Conservation (phyloP, 768 basidiomycete species). For the Rhizopogon rudus region DNA sequence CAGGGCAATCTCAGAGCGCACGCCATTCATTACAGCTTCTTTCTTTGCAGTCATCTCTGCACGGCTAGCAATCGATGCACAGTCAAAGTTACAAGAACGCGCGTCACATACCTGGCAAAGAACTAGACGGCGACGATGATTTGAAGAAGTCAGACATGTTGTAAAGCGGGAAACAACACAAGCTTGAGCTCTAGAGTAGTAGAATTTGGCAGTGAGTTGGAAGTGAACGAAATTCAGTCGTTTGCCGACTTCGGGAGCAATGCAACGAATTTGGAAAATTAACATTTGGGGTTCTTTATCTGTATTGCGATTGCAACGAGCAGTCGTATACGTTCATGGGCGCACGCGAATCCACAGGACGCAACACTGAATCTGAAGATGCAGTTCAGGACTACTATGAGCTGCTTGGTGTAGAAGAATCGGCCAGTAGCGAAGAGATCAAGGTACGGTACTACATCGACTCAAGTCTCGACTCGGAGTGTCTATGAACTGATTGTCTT, state of each 20-base stretch:
- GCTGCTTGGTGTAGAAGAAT: conserved; percentile 74
- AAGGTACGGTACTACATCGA: conserved; percentile 43
- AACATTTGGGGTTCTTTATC: too few relatives aligned
- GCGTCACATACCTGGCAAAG: conserved; percentile 20
- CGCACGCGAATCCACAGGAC: conserved; percentile 56
- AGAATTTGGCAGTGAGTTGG: too few relatives aligned
- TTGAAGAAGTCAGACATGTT: conserved; percentile 54
- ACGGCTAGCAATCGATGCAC: neutral
- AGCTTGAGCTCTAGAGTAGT: neutral
- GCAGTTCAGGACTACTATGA: conserved; percentile 70
- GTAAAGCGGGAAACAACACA: neutral
- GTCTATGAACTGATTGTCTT: conserved; percentile 5
- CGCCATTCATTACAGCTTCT: conserved; percentile 50
- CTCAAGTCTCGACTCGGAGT: neutral
- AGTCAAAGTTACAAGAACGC: neutral
- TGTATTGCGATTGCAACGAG: neutral
- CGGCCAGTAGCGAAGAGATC: conserved; percentile 84
- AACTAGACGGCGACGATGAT: conserved; percentile 30
- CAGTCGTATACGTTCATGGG: conserved; percentile 47
- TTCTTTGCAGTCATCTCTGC: conserved; percentile 35
- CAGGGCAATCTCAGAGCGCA: conserved; percentile 67
- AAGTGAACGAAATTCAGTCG: neutral
- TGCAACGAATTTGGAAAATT: too few relatives aligned
- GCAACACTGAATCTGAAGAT: conserved; percentile 20
- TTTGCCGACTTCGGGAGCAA: too few relatives aligned